Evolutionary conservation across 306 rosid species (phyloP).

Genomic region (Gleditsia sinensis): DNA sequence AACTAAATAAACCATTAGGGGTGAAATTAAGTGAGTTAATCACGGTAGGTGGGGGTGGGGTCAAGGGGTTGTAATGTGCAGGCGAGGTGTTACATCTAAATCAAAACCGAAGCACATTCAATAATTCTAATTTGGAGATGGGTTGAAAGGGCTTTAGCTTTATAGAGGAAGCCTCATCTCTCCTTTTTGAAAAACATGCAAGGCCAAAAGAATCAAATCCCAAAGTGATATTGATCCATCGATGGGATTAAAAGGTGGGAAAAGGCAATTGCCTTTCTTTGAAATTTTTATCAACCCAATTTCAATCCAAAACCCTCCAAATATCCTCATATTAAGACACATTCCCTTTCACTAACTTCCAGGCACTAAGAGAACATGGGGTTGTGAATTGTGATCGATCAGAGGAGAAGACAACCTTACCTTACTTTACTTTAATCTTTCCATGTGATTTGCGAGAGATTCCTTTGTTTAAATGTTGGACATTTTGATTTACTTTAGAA

Average conservation of each 20-base stretch:
- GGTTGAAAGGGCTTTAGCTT: slow-evolving; percentile 29
- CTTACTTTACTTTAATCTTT: slow-evolving; percentile 22
- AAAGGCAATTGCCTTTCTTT: slow-evolving; percentile 19
- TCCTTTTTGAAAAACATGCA: slow-evolving; percentile 39
- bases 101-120: slow-evolving; percentile 33
- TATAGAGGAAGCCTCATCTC: slow-evolving; percentile 26
- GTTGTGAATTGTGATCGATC: no score
- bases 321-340: not conserved
- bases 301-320: not conserved
- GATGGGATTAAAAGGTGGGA: slow-evolving; percentile 41
- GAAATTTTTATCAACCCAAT: not conserved
- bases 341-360: slow-evolving; percentile 25
- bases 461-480: slow-evolving; percentile 6
- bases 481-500: not conserved
- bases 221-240: slow-evolving; percentile 25
- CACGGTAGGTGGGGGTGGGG: slow-evolving; percentile 53
- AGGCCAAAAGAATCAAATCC: slow-evolving; percentile 40
- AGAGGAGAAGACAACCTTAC: slow-evolving; percentile 26
- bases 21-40: slow-evolving; percentile 19
- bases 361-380: slow-evolving; percentile 12
- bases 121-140: slow-evolving; percentile 26
- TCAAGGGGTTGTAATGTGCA: not conserved
- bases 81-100: slow-evolving; percentile 47
- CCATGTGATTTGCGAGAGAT: slow-evolving; percentile 31
- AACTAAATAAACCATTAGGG: no score